Evolutionary conservation across 257 asterid genomes (phyloP).

Genomic region (Salvia rosmarinus): DNA sequence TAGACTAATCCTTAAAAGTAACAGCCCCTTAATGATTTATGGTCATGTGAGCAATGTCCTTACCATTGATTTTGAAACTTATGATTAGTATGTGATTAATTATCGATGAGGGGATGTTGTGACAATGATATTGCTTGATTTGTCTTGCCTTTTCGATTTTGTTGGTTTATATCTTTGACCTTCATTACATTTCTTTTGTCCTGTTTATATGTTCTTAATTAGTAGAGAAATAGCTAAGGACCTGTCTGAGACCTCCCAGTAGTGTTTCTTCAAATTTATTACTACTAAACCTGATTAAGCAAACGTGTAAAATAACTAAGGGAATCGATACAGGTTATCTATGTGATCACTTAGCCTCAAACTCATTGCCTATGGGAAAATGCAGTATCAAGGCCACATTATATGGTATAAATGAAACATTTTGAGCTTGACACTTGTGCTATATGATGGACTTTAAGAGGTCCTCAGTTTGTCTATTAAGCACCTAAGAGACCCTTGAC

Average conservation of each 20-base stretch:
- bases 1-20: too few relatives aligned
- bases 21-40: background rate
- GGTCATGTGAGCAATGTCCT: background rate
- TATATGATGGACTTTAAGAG: background rate
- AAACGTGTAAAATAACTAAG: slow-evolving; percentile 2
- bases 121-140: background rate
- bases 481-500: background rate
- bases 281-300: background rate
- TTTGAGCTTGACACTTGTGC: slow-evolving; percentile 10
- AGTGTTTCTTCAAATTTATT: background rate
- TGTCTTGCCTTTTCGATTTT: background rate
- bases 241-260: background rate
- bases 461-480: background rate
- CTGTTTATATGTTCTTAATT: background rate
- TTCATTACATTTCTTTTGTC: background rate
- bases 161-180: background rate
- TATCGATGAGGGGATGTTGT: background rate
- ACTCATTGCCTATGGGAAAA: background rate
- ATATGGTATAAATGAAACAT: background rate
- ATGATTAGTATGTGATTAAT: background rate
- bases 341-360: background rate
- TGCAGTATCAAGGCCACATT: background rate
- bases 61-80: background rate
- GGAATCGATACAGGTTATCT: background rate
- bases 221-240: background rate